A percentile compares a stretch with the other conserved stretches of the same genome.
Conservation (phyloP, 2,329 filamentous ascomycete species). For the Aureobasidium sp. region DNA sequence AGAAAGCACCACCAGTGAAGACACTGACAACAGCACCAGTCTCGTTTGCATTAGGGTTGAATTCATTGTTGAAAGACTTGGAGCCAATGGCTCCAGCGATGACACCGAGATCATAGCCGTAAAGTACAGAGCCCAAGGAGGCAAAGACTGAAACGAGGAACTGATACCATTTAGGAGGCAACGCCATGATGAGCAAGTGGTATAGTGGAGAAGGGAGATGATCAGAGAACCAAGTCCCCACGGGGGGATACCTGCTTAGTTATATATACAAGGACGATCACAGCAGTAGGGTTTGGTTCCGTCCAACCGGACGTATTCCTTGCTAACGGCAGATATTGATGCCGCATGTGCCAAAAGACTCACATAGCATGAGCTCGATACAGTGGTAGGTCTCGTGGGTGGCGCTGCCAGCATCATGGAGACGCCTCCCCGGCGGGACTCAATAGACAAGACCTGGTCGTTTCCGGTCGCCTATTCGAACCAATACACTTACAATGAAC, state of each 20-base stretch:
- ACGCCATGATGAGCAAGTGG: slow-evolving; percentile 36
- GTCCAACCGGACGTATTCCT: slow-evolving; percentile 7
- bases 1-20: slow-evolving; percentile 52
- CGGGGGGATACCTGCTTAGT: neutral
- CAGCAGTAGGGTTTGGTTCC: neutral
- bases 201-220: neutral
- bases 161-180: slow-evolving; percentile 54
- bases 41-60: slow-evolving; percentile 35
- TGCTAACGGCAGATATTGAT: neutral
- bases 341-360: neutral
- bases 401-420: neutral
- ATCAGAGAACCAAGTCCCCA: neutral
- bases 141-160: slow-evolving; percentile 54
- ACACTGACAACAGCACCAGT: slow-evolving; percentile 16
- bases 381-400: neutral
- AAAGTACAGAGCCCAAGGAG: slow-evolving; percentile 52
- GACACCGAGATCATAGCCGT: slow-evolving; percentile 54
- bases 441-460: neutral
- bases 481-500: neutral
- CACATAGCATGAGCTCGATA: neutral
- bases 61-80: slow-evolving; percentile 35
- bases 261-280: slow-evolving; percentile 6
- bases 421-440: slow-evolving; percentile 10
- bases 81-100: slow-evolving; percentile 51
- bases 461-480: neutral